A percentile compares a stretch with the other conserved stretches of the same genome.
phyloP scores from a whole-genome alignment of 1,284 basidiomycete species.

The Earliella scabrosa region DNA sequence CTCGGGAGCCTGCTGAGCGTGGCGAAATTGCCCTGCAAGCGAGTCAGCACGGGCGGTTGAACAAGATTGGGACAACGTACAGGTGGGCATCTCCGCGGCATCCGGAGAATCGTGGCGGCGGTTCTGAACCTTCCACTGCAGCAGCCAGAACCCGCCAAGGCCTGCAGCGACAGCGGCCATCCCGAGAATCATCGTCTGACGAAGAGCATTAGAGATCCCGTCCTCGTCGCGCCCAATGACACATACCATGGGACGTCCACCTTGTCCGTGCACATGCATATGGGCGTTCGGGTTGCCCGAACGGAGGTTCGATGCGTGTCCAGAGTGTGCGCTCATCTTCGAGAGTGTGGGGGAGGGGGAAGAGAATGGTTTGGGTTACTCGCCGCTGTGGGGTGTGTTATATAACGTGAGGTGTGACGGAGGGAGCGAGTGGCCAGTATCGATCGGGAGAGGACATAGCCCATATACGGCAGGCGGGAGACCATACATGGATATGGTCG shows the following conservation, averaged over 20 bases:
- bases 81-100: slow-evolving; percentile 24
- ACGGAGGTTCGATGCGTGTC: slow-evolving; percentile 5
- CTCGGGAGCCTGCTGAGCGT: slow-evolving; percentile 21
- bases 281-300: slow-evolving; percentile 5
- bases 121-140: slow-evolving; percentile 22
- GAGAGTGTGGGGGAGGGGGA: too few species aligned
- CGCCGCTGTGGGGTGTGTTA: too few species aligned
- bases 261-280: slow-evolving; percentile 6
- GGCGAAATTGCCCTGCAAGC: slow-evolving; percentile 24
- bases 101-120: slow-evolving; percentile 14
- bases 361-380: too few species aligned
- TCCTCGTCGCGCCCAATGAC: not conserved
- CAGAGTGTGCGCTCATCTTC: slow-evolving; percentile 3
- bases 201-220: too few species aligned
- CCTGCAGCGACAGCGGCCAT: slow-evolving; percentile 23
- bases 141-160: slow-evolving; percentile 21
- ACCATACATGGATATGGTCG: too few species aligned
- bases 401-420: too few species aligned
- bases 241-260: slow-evolving; percentile 18
- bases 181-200: slow-evolving; percentile 22
- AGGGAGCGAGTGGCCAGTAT: too few species aligned
- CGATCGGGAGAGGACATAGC: too few species aligned
- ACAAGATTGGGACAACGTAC: slow-evolving; percentile 2
- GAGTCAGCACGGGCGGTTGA: not conserved
- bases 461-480: too few species aligned